A percentile compares a stretch with the other conserved stretches of the same genome.
phyloP scores from a whole-genome alignment of 2,329 filamentous ascomycete genomes.

The Penicillium sp. region DNA sequence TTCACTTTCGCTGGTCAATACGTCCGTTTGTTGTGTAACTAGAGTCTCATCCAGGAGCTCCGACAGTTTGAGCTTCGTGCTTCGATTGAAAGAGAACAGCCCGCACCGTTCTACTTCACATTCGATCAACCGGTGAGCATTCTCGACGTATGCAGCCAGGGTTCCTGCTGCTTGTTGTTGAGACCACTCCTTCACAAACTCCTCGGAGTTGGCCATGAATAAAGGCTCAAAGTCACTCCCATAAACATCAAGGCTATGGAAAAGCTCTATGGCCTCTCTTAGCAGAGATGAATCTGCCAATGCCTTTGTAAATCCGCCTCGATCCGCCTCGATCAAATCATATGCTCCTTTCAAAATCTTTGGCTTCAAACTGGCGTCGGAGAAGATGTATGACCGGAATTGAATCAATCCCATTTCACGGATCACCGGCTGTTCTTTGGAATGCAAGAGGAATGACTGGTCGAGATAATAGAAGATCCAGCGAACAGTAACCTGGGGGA shows the following conservation, averaged over 20 bases:
- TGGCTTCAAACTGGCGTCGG: slow-evolving; percentile 52
- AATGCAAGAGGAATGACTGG: slow-evolving; percentile 78
- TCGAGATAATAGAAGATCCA: slow-evolving; percentile 95
- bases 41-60: slow-evolving; percentile 70
- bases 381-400: slow-evolving; percentile 66
- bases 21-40: slow-evolving; percentile 65
- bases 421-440: slow-evolving; percentile 67
- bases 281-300: slow-evolving; percentile 66
- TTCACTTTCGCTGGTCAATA: slow-evolving; percentile 65
- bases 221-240: slow-evolving; percentile 73
- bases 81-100: slow-evolving; percentile 75
- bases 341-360: slow-evolving; percentile 70
- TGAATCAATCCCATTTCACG: slow-evolving; percentile 76
- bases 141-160: slow-evolving; percentile 73
- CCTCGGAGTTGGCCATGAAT: slow-evolving; percentile 66
- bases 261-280: slow-evolving; percentile 73
- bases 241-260: slow-evolving; percentile 83
- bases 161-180: slow-evolving; percentile 62
- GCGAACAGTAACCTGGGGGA: slow-evolving; percentile 66
- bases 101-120: slow-evolving; percentile 76
- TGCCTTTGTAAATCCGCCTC: slow-evolving; percentile 52
- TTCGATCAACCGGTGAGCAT: slow-evolving; percentile 67
- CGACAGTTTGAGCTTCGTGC: slow-evolving; percentile 75
- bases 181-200: slow-evolving; percentile 70
- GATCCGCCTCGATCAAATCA: slow-evolving; percentile 71